Evolutionary conservation across 306 rosid species (phyloP), one percentile per base, ranked within the genome.

Genomic region (Rubus parviflorus): DNA sequence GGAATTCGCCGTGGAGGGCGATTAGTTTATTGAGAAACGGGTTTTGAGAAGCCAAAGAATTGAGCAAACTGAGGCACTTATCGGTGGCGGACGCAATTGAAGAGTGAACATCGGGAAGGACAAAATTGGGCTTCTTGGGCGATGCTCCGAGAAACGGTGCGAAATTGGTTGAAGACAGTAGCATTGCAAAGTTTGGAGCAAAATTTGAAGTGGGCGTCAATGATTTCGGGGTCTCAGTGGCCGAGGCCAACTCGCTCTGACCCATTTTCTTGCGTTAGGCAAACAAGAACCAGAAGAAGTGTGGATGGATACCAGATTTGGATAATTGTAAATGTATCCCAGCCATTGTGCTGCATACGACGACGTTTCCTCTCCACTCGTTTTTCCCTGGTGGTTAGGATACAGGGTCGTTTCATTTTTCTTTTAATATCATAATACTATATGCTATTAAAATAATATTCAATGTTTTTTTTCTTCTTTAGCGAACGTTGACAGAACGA

Each of bases 111-210:
- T 66, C 67, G 1, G 90, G 87, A 15, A 87, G 70, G 66, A 35
- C 76, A 19, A 81, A 77, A 76, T 74, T 68, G 80, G 12, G 81
- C 56, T 78, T 86, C 51, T 69, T 81, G 70, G 80, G 77, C 19
- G 81, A 15, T 9, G 87, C 75, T 68, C 70, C 78, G 67, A 90
- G 86, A 57, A 87, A 85, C 3, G 92, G 83, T 43, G 77, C 22
- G 83, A 91, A n/a, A 80, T 78, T 84, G 95, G 84, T 80, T 80
- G 87, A 87, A 20, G 86, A 74, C 79, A 82, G 73, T 12, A 84
- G 75, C 71, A 79, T 63, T 71, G 72, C 63, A 63, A 83, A 81
- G 56, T 70, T 79, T 0, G 91, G 81, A n/a, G 70, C 63, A 46
- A 77, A 80, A 63, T 80, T 8, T 63, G 68, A 17, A 14, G 20